Evolutionary conservation across 805 yeast genomes (phyloP), one percentile per base, ranked within the genome.

Genomic region (Metschnikowia sp.): DNA sequence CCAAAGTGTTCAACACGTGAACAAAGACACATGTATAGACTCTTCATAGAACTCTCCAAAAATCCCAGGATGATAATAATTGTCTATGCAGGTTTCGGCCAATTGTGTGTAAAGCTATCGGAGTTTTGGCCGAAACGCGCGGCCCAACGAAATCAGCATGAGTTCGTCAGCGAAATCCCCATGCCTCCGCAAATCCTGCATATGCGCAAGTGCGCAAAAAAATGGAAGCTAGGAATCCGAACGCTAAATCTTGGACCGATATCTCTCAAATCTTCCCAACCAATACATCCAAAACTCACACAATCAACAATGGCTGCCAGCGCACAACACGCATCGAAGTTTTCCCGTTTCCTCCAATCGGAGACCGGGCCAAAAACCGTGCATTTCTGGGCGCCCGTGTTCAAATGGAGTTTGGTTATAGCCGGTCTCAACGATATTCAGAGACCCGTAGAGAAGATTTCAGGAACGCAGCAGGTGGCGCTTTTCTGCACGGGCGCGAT

Each of bases 361-460:
- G 95, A 86, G 64, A 88, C 99, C 15, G 99, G 99, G 31, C 99
- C 99, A 36, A 83, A 73, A 64, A 92, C 99, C n/a, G 91, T 94
- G 47, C 99, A 92, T 65, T 92, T 92, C 70, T 92, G 99, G 99
- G 95, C 77, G 1, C 77, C 77, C 10, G 71, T 71, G 4, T 61
- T 70, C 54, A 73, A 84, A 72, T 92, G 99, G 99, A 77, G 87
- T 12, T 76, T 92, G 52, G 98, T 94, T 29, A 59, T 89, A 57
- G 99, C 99, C 12, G 98, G 99, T 48, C 75, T 88, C 52, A 84
- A 78, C 61, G 99, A 92, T 68, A 72, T 86, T 53, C 76, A 80
- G 53, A 84, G 98, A 71, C 98, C 99, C 1, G 96, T 89, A 35
- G 97, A 92, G 61, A 84, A 84, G 60, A 76, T 92, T 42, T 84